A percentile compares a stretch with the other conserved stretches of the same genome.
Evolutionary conservation across 345 rosid genomes (phyloP).

Genomic region (Eucalyptus leucophloia): DNA sequence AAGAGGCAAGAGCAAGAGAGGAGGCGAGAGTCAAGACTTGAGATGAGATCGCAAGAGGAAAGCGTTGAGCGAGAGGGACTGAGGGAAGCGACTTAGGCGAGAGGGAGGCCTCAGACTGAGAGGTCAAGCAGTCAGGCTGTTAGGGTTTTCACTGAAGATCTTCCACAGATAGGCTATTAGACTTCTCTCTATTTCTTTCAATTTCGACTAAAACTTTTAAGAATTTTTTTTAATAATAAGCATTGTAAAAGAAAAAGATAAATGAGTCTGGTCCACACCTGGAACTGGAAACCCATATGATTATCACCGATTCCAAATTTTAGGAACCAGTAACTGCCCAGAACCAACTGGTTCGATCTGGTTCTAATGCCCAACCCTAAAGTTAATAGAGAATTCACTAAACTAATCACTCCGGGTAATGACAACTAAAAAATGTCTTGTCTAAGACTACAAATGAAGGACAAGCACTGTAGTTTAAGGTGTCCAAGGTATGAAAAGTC

Average conservation of each 20-base stretch:
- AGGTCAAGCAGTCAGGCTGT: neutral
- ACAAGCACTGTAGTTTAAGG: neutral
- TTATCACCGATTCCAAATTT: neutral
- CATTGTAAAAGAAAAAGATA: neutral
- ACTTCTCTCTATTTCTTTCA: neutral
- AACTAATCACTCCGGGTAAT: neutral
- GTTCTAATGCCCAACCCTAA: neutral
- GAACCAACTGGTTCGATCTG: accelerated
- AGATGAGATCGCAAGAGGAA: neutral
- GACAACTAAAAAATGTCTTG: neutral
- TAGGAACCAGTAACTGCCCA: neutral
- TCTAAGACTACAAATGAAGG: neutral
- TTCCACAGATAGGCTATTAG: neutral
- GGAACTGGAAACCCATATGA: too few relatives aligned
- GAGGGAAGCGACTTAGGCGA: neutral
- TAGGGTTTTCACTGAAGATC: neutral
- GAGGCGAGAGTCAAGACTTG: too few relatives aligned
- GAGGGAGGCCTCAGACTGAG: neutral
- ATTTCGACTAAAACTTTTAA: neutral
- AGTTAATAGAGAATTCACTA: neutral
- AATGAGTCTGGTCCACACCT: neutral
- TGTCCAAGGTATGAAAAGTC: neutral
- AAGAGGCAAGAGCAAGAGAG: too few relatives aligned
- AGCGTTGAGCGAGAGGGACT: neutral
- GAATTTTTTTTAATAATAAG: neutral